Conservation (phyloP, 2,329 filamentous ascomycete genomes). For the Magnaporthiopsis incrustans region DNA sequence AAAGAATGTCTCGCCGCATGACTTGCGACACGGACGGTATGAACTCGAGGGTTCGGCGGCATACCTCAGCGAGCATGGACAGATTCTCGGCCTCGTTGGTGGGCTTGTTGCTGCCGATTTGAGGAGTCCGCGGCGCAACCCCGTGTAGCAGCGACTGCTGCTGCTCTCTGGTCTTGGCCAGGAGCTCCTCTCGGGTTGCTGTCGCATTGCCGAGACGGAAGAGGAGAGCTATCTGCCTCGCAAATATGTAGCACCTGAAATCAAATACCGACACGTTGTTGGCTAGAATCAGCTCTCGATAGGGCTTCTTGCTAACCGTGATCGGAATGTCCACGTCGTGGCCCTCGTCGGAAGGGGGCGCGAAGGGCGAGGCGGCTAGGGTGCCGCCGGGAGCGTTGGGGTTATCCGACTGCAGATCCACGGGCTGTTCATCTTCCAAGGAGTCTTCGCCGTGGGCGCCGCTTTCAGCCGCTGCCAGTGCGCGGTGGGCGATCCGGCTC, state of each 20-base stretch:
- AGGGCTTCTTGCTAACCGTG: conserved; percentile 64
- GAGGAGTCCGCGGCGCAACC: conserved; percentile 42
- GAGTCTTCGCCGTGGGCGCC: conserved; percentile 11
- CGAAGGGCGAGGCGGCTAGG: neutral
- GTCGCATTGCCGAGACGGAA: conserved; percentile 72
- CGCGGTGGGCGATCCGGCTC: conserved; percentile 47
- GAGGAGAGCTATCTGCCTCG: conserved; percentile 75
- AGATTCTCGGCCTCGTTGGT: conserved; percentile 65
- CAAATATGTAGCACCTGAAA: conserved; percentile 89
- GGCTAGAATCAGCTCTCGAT: conserved; percentile 82
- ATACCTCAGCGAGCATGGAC: conserved; percentile 75
- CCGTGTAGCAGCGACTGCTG: conserved; percentile 50
- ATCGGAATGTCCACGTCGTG: conserved; percentile 51
- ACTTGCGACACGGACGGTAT: conserved; percentile 72
- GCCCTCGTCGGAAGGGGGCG: neutral
- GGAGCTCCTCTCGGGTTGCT: conserved; percentile 53
- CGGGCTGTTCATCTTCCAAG: conserved; percentile 30
- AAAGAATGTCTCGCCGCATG: conserved; percentile 68
- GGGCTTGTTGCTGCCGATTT: conserved; percentile 31
- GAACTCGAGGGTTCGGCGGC: conserved; percentile 73
- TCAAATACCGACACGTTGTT: conserved; percentile 97
- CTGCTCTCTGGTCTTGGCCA: conserved; percentile 54
- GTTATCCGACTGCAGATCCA: conserved; percentile 38
- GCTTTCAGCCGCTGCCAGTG: conserved; percentile 30
- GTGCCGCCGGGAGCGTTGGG: conserved; percentile 16